These are phyloP conservation scores for Lentinula novae-zelandiae DNA, from an alignment of 1,284 basidiomycete species.

Conservation along the genomic window DNA sequence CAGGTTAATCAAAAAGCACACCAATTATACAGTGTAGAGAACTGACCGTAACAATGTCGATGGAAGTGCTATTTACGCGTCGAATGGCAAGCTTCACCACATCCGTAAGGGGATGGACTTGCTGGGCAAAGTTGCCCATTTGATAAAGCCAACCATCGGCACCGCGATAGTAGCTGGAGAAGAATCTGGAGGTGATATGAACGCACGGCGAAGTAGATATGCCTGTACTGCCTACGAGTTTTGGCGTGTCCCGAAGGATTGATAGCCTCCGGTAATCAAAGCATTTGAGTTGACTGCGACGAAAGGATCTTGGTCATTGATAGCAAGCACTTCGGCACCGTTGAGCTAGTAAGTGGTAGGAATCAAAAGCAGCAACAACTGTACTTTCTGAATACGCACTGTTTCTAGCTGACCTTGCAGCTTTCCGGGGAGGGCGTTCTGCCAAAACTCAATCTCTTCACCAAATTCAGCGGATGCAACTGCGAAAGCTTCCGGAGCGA, in stretches of 20 bases:
- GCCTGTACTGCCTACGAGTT: constrained; percentile 28
- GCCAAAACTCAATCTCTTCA: constrained; percentile 51
- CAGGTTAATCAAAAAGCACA: not conserved
- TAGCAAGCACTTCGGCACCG: constrained; percentile 49
- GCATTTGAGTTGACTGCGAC: constrained; percentile 52
- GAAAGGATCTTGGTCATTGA: constrained; percentile 52
- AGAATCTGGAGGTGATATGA: constrained; percentile 29
- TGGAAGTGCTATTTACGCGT: constrained; percentile 34
- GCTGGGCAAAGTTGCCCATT: constrained; percentile 61
- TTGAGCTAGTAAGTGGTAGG: constrained; percentile 35
- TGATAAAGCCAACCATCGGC: constrained; percentile 49
- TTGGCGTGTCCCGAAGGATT: constrained; percentile 50
- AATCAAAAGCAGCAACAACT: not conserved
- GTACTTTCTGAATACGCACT: constrained; percentile 27
- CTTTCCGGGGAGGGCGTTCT: constrained; percentile 44
- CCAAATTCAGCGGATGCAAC: constrained; percentile 51
- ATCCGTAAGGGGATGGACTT: constrained; percentile 51
- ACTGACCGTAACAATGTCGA: constrained; percentile 43
- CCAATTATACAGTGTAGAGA: not conserved
- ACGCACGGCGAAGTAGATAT: not conserved
- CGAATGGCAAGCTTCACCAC: constrained; percentile 46
- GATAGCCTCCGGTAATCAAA: constrained; percentile 37
- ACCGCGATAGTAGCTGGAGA: constrained; percentile 35
- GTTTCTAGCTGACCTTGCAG: constrained; percentile 45
- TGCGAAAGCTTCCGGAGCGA: constrained; percentile 55